These are phyloP conservation scores for Nakaseomyces kungkrabaensis DNA, from an alignment of 1,139 yeast genomes.

Conservation along the genomic window DNA sequence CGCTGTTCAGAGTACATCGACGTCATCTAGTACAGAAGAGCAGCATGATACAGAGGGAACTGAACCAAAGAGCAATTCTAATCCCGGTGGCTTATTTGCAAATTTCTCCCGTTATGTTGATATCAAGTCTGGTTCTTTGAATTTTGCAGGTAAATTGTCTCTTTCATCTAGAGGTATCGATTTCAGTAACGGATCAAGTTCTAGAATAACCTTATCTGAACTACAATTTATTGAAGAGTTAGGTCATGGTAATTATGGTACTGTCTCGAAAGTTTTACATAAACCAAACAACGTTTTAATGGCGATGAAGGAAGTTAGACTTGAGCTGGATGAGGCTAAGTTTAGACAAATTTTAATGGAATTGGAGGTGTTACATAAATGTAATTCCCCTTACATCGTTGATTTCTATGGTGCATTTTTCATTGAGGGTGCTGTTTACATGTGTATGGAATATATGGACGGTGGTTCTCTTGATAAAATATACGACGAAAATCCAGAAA, in stretches of 20 bases:
- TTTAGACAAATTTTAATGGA: slow-evolving; percentile 94
- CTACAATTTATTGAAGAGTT: slow-evolving; percentile 75
- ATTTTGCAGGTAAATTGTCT: slow-evolving; percentile 89
- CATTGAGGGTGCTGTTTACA: slow-evolving; percentile 94
- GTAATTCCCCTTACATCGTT: slow-evolving; percentile 82
- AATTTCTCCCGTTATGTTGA: slow-evolving; percentile 82
- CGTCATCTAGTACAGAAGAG: slow-evolving; percentile 23
- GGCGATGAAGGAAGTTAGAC: slow-evolving; percentile 96
- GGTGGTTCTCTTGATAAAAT: slow-evolving; percentile 90
- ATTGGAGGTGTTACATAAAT: slow-evolving; percentile 81
- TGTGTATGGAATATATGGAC: slow-evolving; percentile 98
- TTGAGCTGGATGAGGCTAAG: slow-evolving; percentile 84
- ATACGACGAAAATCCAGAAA: slow-evolving; percentile 41
- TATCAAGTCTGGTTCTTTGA: slow-evolving; percentile 81
- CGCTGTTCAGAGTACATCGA: slow-evolving; percentile 27
- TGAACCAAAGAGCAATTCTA: slow-evolving; percentile 16
- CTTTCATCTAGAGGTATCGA: slow-evolving; percentile 87
- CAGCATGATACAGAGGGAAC: slow-evolving; percentile 24
- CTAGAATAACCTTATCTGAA: slow-evolving; percentile 79
- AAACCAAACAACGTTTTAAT: slow-evolving; percentile 86
- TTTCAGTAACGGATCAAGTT: slow-evolving; percentile 79
- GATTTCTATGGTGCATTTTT: slow-evolving; percentile 96
- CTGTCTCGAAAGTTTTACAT: slow-evolving; percentile 84
- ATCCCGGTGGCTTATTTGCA: slow-evolving; percentile 44
- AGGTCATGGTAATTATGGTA: slow-evolving; percentile 94